phyloP scores from a whole-genome alignment of 177 flowering plant species.

The Vitis hybrid region DNA sequence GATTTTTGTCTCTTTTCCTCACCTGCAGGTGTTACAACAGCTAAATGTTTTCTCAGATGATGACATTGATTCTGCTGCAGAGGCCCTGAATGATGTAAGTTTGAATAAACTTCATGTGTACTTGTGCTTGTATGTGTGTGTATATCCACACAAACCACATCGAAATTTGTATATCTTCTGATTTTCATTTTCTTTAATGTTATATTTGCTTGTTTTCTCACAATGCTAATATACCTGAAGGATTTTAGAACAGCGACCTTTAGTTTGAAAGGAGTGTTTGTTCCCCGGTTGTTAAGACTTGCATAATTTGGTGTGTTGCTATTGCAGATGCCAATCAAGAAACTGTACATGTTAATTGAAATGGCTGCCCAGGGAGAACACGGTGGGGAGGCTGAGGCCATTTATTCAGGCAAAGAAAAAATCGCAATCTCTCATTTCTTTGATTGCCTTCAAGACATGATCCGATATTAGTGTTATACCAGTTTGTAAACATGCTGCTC shows the following conservation, averaged over 20 bases:
- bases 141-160: too few species aligned
- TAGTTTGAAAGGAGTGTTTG: too few species aligned
- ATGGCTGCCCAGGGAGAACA: constrained; percentile 90
- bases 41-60: constrained; percentile 72
- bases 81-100: constrained; percentile 82
- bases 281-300: not conserved
- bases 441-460: constrained; percentile 75
- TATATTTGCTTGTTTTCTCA: not conserved
- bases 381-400: constrained; percentile 82
- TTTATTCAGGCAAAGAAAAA: constrained; percentile 72
- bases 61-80: constrained; percentile 77
- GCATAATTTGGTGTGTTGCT: not conserved
- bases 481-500: too few species aligned
- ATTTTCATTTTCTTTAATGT: not conserved
- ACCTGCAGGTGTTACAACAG: constrained; percentile 62
- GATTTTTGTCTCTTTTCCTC: constrained; percentile 1
- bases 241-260: too few species aligned
- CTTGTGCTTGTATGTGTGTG: too few species aligned
- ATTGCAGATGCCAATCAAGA: constrained; percentile 83
- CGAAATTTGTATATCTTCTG: not conserved
- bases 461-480: constrained; percentile 33
- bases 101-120: not conserved
- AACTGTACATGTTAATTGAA: constrained; percentile 81
- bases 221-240: not conserved
- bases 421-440: constrained; percentile 69